Base-by-base conservation (phyloP, 352 stramenopile genomes). In the Pythium monospermum region DNA sequence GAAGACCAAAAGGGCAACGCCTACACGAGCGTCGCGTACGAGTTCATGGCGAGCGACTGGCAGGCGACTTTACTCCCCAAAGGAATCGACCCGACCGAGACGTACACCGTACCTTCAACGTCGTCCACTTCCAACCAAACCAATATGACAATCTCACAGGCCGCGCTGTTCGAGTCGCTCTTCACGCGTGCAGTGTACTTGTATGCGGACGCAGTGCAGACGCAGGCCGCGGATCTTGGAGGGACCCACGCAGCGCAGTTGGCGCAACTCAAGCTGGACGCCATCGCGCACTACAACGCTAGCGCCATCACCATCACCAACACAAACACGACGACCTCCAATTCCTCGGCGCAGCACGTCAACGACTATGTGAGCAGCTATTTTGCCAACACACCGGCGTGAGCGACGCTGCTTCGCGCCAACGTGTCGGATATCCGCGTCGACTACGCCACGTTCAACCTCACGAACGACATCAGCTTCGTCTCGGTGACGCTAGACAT, bases 41-140 rank as follows among this genome's bases (percentile, higher is more conserved):
- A 49, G 49, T 57, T 57, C 33, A 27, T 49, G n/a, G 16, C 38
- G 15, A 57, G 42, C 18, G 21, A 57, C 1, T 57, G 36, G 37
- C 48, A 56, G 15, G 2, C 6, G 5, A 15, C 8, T 0, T 35
- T 56, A 21, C 48, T 56, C 11, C 48, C 48, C 0, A 12, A 19
- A n/a, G 48, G 48, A 2, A 3, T 41, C 18, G 16, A 26, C 6
- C 26, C 38, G 13, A 27, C 10, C 4, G 23, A 41, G 7, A 42
- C 23, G 1, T 36, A 43, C 49, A 25, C 16, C 6, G 28, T 49
- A 2, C 27, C 49, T 15, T n/a, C 7, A 40, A 31, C 6, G 18
- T 18, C 3, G 25, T 27, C 4, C 6, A 16, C 7, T 0, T 0
- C 22, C 12, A 4, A 5, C 6, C 7, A 19, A 37, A 47, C 25